Evolutionary conservation across 352 stramenopile genomes (phyloP), one percentile per base, ranked within the genome.

Genomic region (Globisporangium cederbergense): DNA sequence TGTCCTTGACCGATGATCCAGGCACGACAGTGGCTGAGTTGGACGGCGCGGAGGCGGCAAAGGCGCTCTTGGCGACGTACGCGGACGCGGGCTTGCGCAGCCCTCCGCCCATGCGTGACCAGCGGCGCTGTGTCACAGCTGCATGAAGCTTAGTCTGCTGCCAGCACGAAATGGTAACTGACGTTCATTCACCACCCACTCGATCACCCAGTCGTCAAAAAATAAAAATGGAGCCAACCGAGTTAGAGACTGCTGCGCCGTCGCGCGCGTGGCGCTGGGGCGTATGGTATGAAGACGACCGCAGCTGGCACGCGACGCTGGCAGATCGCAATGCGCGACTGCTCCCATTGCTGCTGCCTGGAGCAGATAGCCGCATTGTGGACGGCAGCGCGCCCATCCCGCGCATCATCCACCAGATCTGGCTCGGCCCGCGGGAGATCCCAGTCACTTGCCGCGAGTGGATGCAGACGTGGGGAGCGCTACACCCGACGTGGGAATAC

Each of bases 331-430:
- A 78, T 20, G 47, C 36, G 20, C 51, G 62, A 4, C 53, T 64
- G 7, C 36, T 72, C 13, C 46, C 60, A 10, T 28, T 40, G 22
- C 46, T 47, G 13, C 25, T 25, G 30, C 36, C 28, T 36, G 10
- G 7, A 8, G 51, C 32, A 18, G 6, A 22, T 20, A 11, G 18
- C 18, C 18, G 18, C 4, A 1, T 8, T 25, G 50, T 45, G 20
- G 43, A 43, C 14, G 6, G 3, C 11, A 32, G 14, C 32, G 11
- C 16, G 10, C 7, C 34, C 36, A 81, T 87, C 32, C 80, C 81
- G 22, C 73, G 62, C 10, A 74, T 78, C n/a, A 71, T 89, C 18
- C 83, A 92, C 61, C 83, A 92, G 51, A 88, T 92, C 58, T 92
- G 83, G 83, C 74, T 92, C 9, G 83, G 83, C 2, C 64, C 68